Evolutionary conservation across 164 flowering plant genomes (phyloP).

Genomic region (Tinospora cordifolia): DNA sequence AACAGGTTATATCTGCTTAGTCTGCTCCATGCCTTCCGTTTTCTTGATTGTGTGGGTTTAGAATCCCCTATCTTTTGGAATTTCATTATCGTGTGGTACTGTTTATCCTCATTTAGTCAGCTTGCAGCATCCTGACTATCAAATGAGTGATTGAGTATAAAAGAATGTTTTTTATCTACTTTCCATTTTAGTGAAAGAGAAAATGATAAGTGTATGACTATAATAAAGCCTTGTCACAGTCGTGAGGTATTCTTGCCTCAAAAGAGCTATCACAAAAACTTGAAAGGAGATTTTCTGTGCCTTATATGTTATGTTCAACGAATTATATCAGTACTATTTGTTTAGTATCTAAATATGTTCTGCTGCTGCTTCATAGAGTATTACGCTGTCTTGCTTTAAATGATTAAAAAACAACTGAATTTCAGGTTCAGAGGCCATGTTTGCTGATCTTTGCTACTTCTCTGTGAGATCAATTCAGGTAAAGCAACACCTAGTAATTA

Average conservation of each 20-base stretch:
- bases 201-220: too few species aligned
- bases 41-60: too few species aligned
- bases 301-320: not conserved
- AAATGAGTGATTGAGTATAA: not conserved
- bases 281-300: not conserved
- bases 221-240: too few species aligned
- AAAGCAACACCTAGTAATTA: constrained; percentile 9
- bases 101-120: not conserved
- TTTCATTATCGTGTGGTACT: too few species aligned
- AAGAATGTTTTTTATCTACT: not conserved
- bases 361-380: not conserved
- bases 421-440: constrained; percentile 99
- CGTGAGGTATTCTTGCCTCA: not conserved
- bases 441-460: constrained; percentile 98
- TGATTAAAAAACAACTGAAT: constrained; percentile 13
- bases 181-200: too few species aligned
- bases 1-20: too few species aligned
- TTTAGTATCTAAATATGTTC: not conserved
- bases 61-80: too few species aligned
- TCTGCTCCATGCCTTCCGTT: too few species aligned
- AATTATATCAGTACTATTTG: not conserved
- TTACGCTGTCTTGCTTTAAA: not conserved
- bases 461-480: constrained; percentile 95
- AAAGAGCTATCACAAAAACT: not conserved
- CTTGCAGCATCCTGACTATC: not conserved